phyloP scores from a whole-genome alignment of 2,329 filamentous ascomycete species.

The Madurella fahalii region DNA sequence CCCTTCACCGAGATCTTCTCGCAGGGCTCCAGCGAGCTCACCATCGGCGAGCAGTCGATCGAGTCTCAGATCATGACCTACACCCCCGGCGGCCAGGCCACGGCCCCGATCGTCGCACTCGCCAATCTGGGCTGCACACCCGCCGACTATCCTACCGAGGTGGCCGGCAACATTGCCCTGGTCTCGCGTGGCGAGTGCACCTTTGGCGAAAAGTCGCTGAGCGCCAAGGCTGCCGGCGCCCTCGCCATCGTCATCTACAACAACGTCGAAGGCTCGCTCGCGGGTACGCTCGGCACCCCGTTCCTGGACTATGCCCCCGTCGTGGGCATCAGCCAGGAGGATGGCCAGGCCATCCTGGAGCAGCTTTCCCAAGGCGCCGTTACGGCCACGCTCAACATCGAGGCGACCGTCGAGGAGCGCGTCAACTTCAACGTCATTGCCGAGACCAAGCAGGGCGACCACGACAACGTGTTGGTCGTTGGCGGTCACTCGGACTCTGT shows the following conservation, averaged over 20 bases:
- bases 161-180: conserved; percentile 55
- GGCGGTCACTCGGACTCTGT: conserved; percentile 26
- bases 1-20: conserved; percentile 40
- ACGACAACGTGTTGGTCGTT: conserved; percentile 24
- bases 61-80: conserved; percentile 40
- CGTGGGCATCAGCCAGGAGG: conserved; percentile 48
- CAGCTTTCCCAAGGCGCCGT: conserved; percentile 31
- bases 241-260: conserved; percentile 58
- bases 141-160: conserved; percentile 48
- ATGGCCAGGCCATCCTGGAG: conserved; percentile 35
- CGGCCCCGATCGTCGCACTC: conserved; percentile 42
- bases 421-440: conserved; percentile 26
- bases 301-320: conserved; percentile 46
- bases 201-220: conserved; percentile 54
- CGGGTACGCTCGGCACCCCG: conserved; percentile 53
- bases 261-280: conserved; percentile 47
- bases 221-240: conserved; percentile 55
- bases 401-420: conserved; percentile 19
- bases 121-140: conserved; percentile 51
- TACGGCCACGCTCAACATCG: conserved; percentile 28
- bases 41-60: conserved; percentile 29
- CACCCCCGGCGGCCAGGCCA: conserved; percentile 45
- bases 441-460: conserved; percentile 26
- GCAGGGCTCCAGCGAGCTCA: conserved; percentile 28
- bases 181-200: conserved; percentile 56